Conservation (phyloP, 495 filamentous ascomycete genomes). For the Halenospora varia region DNA sequence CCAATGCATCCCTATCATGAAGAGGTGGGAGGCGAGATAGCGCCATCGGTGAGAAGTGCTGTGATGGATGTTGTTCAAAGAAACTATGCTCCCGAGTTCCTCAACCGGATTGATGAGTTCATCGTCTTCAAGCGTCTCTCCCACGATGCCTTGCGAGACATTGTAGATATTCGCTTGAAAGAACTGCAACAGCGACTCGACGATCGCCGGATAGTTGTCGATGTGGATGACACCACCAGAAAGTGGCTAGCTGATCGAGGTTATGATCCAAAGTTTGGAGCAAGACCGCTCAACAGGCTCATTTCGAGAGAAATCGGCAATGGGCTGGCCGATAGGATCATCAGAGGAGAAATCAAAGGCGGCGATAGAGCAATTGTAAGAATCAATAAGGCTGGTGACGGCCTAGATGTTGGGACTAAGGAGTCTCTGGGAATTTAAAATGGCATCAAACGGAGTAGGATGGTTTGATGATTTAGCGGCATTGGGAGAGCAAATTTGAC, state of each 20-base stretch:
- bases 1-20: slow-evolving; percentile 54
- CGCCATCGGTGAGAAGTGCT: slow-evolving; percentile 62
- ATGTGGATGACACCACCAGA: slow-evolving; percentile 66
- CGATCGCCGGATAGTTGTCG: slow-evolving; percentile 76
- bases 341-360: slow-evolving; percentile 72
- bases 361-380: slow-evolving; percentile 68
- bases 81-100: slow-evolving; percentile 80
- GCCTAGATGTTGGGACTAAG: slow-evolving; percentile 38
- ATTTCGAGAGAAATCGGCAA: slow-evolving; percentile 88
- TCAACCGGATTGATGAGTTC: slow-evolving; percentile 95
- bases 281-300: slow-evolving; percentile 86
- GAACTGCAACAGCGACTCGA: slow-evolving; percentile 83
- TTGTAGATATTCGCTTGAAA: slow-evolving; percentile 84
- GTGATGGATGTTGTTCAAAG: slow-evolving; percentile 85
- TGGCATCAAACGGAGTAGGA: not conserved
- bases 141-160: slow-evolving; percentile 74
- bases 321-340: slow-evolving; percentile 84
- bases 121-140: slow-evolving; percentile 90
- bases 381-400: slow-evolving; percentile 52
- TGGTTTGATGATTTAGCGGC: slow-evolving; percentile 1
- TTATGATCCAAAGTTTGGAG: slow-evolving; percentile 89
- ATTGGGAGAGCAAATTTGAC: no score
- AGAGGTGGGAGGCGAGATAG: slow-evolving; percentile 58
- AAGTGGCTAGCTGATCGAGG: slow-evolving; percentile 83
- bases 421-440: slow-evolving; percentile 1